phyloP scores from a whole-genome alignment of 305 asterid species.

The Salvia sclarea region DNA sequence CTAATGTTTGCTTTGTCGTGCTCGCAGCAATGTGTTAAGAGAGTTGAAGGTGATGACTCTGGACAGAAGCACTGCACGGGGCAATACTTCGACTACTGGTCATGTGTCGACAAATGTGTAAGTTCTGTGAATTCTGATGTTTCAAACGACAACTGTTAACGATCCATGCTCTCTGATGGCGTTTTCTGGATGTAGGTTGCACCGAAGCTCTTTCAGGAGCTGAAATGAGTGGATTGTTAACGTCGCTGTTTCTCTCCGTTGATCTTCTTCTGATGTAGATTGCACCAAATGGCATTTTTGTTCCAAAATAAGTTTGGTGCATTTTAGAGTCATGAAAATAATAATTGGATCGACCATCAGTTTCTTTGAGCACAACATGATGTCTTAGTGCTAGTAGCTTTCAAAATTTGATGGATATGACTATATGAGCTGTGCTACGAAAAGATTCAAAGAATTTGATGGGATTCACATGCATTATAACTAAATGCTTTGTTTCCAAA shows the following conservation, averaged over 20 bases:
- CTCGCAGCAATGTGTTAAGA: slow-evolving; percentile 30
- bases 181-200: slow-evolving; percentile 27
- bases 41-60: slow-evolving; percentile 35
- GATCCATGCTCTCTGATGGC: background rate
- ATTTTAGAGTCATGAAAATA: background rate
- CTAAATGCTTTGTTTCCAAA: too few relatives aligned
- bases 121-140: background rate
- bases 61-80: slow-evolving; percentile 41
- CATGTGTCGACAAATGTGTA: slow-evolving; percentile 39
- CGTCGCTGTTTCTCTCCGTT: background rate
- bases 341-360: background rate
- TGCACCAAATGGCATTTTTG: background rate
- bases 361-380: background rate
- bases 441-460: background rate
- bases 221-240: slow-evolving; percentile 18
- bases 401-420: background rate
- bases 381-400: background rate
- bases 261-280: background rate
- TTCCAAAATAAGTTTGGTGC: slow-evolving; percentile 15
- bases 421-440: background rate
- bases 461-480: background rate
- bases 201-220: slow-evolving; percentile 30
- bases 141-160: background rate
- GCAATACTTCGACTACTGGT: slow-evolving; percentile 40
- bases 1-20: slow-evolving; percentile 5